Base-by-base conservation (phyloP, 768 basidiomycete species). In the Pleurotus ostreatus region DNA sequence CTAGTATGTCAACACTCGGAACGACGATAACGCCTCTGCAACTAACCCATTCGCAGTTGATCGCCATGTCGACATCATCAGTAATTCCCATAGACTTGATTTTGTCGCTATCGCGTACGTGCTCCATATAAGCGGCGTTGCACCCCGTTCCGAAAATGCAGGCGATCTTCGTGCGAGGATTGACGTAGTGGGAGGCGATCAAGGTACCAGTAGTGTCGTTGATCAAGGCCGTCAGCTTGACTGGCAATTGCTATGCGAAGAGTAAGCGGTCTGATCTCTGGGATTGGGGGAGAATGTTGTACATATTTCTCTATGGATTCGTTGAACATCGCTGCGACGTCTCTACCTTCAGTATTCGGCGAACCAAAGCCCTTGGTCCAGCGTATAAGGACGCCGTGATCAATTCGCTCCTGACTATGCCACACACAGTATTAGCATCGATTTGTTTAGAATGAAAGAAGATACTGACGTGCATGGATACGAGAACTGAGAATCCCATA, bases 301-400 rank as follows among this genome's bases (percentile, higher is more conserved):
- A 94, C 92, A 65, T 81, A 76, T 78, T 88, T 91, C 56, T 76
- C 77, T 46, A 99, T 82, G 12, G 91, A 88, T 55, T 84, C 71
- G 48, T 84, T 83, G 76, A 99, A 96, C 92, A 99, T 95, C 39
- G 78, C 89, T 3, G 92, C 95, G 11, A 96, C 94, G 64, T 99
- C 92, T 55, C 82, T 76, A 15, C 95, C 95, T 71, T 98, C 97
- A 15, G 92, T 94, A 66, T 95, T 93, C 4, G 82, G 68, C 0
- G 90, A 90, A 30, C 94, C 94, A 64, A 98, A 98, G 60, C 97
- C 97, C 71, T 99, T 99, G n/a, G 97, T 99, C 97, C 97, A 99
- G 15, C 96, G 88, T 64, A 98, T 94, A 38, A 98, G 86, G 58
- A 83, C 81, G 20, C 94, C 96, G 59, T 98, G 93, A 70, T 98